Evolutionary conservation across 1,284 basidiomycete genomes (phyloP).

Genomic region (Ustilago shanxiensis): DNA sequence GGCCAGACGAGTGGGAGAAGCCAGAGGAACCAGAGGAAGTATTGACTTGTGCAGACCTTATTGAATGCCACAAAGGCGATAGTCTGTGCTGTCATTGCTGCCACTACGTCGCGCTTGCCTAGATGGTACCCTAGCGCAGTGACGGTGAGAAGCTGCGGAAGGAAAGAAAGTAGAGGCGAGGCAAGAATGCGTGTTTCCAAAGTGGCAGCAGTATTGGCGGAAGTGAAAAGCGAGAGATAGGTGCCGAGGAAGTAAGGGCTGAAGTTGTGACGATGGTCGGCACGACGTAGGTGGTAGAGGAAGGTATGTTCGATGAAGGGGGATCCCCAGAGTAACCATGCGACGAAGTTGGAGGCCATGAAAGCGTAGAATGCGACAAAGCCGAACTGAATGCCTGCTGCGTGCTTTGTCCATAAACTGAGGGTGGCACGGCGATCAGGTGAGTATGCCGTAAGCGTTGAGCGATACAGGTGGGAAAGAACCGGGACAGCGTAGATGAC

Average conservation of each 20-base stretch:
- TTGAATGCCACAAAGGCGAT: conserved; percentile 92
- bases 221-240: conserved; percentile 75
- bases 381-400: conserved; percentile 78
- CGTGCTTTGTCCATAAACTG: conserved; percentile 35
- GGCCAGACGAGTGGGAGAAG: conserved; percentile 87
- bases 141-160: conserved; percentile 80
- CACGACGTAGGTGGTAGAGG: conserved; percentile 88
- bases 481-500: conserved; percentile 87
- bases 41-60: conserved; percentile 98
- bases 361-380: conserved; percentile 80
- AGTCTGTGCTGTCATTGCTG: conserved; percentile 93
- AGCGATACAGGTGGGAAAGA: conserved; percentile 75
- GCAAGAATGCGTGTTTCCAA: conserved; percentile 17
- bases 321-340: conserved; percentile 79
- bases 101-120: conserved; percentile 76
- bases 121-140: conserved; percentile 79
- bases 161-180: conserved; percentile 66
- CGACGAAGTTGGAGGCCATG: conserved; percentile 75
- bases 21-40: conserved; percentile 97
- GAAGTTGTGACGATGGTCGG: conserved; percentile 98
- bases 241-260: conserved; percentile 95
- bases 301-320: conserved; percentile 93
- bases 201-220: background rate
- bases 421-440: conserved; percentile 28
- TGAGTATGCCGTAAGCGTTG: conserved; percentile 39